Evolutionary conservation across 2,329 filamentous ascomycete genomes (phyloP), one percentile per base, ranked within the genome.

Genomic region (Pseudogymnoascus sp.): DNA sequence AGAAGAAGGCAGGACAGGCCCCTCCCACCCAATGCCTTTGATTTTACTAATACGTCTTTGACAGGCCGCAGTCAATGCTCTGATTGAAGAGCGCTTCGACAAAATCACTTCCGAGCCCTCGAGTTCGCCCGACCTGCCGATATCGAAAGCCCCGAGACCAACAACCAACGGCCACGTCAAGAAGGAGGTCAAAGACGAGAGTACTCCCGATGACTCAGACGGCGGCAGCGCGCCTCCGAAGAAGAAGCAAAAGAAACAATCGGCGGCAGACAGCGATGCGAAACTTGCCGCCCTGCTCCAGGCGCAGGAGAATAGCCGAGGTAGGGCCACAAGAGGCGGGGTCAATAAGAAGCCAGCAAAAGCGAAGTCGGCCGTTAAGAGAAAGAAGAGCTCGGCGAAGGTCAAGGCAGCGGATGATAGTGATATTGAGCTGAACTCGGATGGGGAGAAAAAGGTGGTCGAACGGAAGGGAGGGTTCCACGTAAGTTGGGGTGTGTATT

Each of bases 381-480:
- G 83, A 67, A 91, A 90, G 79, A 92, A 91, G 81, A 91, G 82
- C 65, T 76, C 80, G 37, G 90, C 88, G 70, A 90, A 89, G 74
- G 83, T 93, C 61, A 87, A 86, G 65, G 83, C 82, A 6, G 87
- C 87, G 60, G 91, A 96, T 68, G 90, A 95, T 67, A 93, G 89
- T 68, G 91, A 93, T 58, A 74, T 88, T 7, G 85, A 85, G 9
- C 83, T 80, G 4, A 86, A 82, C 50, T 86, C 76, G 35, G 85
- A 73, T 76, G 83, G 61, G 76, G 81, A 64, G 76, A 88, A 84
- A 72, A 83, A 90, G 77, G 82, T 85, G 69, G 80, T 84, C 18
- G 85, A 84, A 65, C 86, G 89, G 67, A 96, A 92, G 70, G 89
- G 92, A 36, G 94, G 92, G 2, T 99, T 99, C 71, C 92, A 97